Base-by-base conservation (phyloP, 2,329 filamentous ascomycete species). In the Zalaria obscura region DNA sequence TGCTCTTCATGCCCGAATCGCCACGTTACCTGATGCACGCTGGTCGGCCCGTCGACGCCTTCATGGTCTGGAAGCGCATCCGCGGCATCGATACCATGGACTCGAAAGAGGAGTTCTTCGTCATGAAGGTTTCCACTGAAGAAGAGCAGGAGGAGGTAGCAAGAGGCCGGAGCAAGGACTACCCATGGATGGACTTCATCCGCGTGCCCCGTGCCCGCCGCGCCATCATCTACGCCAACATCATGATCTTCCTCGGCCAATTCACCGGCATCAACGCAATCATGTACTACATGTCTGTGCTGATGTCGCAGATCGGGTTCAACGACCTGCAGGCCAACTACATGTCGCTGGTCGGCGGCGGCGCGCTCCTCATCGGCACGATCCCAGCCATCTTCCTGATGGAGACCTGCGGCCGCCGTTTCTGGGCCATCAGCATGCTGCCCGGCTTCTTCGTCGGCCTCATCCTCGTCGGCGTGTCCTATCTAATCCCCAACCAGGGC, bases 321-420 rank as follows among this genome's bases (percentile, higher is more conserved):
- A 58, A 77, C 50, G 59, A 70, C 5, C 68, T 73, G 44, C 58
- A 78, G 39, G 62, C 76, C 10, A 81, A 78, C 45, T 84, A 83
- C 67, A 84, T 85, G 80, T 83, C 79, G 0, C 69, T 83, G 0
- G 79, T 85, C 9, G 80, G 80, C 3, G 79, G 80, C 26, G 79
- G 76, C 3, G 64, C 78, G 0, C 68, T 85, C 0, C 67, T 84
- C 0, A 50, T 85, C 27, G 49, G 56, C 25, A 59, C 56, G 27
- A 56, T 59, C 29, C 56, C 56, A 0, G 56, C 55, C 18, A 51
- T 55, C 26, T 54, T 69, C 82, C 54, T 73, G 47, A 85, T 85
- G 80, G 80, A 85, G 53, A 72, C 67, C 3, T 83, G 77, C 38
- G 80, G 80, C 8, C 76, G 80, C 25, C 75, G 80, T 3, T 83